Percentiles rank a stretch among this genome's conserved stretches.
Conservation (phyloP, 352 stramenopile genomes). For the Thraustotheca clavata region DNA sequence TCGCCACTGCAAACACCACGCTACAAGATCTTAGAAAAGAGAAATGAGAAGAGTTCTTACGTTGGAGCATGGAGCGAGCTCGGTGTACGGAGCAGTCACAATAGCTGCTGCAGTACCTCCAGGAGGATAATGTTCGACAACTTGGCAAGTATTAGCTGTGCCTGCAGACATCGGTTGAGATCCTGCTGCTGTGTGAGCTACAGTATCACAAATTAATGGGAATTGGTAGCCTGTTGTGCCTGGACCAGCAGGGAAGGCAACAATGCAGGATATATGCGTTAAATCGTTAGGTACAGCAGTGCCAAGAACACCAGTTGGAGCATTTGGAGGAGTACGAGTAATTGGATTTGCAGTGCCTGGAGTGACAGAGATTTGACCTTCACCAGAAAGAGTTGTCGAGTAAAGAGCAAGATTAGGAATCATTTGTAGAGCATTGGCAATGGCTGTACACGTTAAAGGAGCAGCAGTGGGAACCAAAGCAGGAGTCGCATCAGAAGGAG, state of each 20-base stretch:
- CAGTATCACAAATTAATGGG: conserved; percentile 40
- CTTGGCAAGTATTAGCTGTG: conserved; percentile 24
- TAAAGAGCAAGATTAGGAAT: conserved; percentile 70
- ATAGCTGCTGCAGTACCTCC: background rate
- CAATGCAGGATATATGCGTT: conserved; percentile 27
- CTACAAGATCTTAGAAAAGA: too few species aligned
- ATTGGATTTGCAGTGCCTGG: conserved; percentile 23
- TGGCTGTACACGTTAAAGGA: conserved; percentile 28
- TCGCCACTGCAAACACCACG: conserved; percentile 47
- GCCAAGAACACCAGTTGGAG: background rate
- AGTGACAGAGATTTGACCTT: conserved; percentile 25
- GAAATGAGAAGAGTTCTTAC: background rate
- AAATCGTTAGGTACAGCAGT: background rate
- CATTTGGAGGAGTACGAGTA: conserved; percentile 20
- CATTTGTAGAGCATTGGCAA: conserved; percentile 33
- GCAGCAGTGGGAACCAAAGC: too few species aligned
- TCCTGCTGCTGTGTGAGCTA: conserved; percentile 24
- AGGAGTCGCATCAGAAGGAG: background rate
- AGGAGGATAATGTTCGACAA: conserved; percentile 34
- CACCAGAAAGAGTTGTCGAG: conserved; percentile 13
- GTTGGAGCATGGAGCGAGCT: conserved; percentile 49
- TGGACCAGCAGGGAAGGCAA: conserved; percentile 41
- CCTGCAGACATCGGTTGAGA: conserved; percentile 32
- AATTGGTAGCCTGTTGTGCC: conserved; percentile 52
- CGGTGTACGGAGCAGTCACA: conserved; percentile 26